phyloP scores from a whole-genome alignment of 2,329 filamentous ascomycete species.

The Fusarium tjaetaba region DNA sequence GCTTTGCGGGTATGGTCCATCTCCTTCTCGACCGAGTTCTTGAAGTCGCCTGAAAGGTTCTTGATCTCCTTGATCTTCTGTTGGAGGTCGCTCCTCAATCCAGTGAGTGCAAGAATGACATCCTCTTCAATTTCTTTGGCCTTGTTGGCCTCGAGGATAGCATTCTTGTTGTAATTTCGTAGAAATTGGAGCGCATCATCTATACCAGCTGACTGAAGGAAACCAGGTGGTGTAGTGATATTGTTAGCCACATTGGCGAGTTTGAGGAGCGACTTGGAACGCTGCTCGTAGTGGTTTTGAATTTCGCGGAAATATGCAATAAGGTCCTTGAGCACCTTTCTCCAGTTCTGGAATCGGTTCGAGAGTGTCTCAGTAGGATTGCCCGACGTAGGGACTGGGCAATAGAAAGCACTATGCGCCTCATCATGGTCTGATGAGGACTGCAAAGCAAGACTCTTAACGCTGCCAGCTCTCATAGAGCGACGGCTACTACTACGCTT shows the following conservation, averaged over 20 bases:
- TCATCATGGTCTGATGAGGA: constrained; percentile 74
- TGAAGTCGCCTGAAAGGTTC: constrained; percentile 91
- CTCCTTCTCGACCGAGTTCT: constrained; percentile 95
- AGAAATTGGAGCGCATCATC: constrained; percentile 86
- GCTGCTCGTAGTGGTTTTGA: constrained; percentile 86
- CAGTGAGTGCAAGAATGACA: constrained; percentile 86
- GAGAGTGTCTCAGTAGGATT: constrained; percentile 89
- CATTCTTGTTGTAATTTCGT: constrained; percentile 82
- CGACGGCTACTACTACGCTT: constrained; percentile 82
- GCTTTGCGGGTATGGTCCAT: constrained; percentile 85
- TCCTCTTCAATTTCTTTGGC: constrained; percentile 91
- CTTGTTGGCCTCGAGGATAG: constrained; percentile 84
- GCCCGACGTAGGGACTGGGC: constrained; percentile 86
- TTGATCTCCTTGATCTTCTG: constrained; percentile 99
- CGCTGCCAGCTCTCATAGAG: constrained; percentile 86
- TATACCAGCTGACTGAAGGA: constrained; percentile 84
- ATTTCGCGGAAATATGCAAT: constrained; percentile 95
- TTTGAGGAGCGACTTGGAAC: constrained; percentile 83
- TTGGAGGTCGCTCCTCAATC: constrained; percentile 85
- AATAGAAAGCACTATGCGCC: constrained; percentile 85
- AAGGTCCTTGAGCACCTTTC: constrained; percentile 92
- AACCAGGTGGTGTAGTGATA: constrained; percentile 76
- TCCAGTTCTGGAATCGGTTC: constrained; percentile 94
- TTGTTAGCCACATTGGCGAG: constrained; percentile 87
- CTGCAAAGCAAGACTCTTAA: constrained; percentile 80